Conservation (phyloP, 257 asterid genomes). For the Avicennia marina region DNA sequence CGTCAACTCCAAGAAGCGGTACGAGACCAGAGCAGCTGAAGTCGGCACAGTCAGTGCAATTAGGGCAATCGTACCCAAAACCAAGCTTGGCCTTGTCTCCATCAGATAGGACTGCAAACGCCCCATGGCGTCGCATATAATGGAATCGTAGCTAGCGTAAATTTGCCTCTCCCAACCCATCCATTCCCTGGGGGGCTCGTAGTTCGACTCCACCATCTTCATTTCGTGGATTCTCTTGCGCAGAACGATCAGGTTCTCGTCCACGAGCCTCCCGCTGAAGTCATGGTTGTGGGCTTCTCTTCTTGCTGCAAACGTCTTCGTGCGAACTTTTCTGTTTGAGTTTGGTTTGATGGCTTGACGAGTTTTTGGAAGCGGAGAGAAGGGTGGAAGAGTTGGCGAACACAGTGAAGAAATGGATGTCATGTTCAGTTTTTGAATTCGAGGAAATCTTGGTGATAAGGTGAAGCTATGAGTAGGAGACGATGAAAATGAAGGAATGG, state of each 20-base stretch:
- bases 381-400: not conserved
- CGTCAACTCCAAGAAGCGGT: conserved; percentile 18
- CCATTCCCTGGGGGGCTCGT: conserved; percentile 48
- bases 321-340: not conserved
- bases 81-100: conserved; percentile 48
- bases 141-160: conserved; percentile 32
- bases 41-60: conserved; percentile 35
- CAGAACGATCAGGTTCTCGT: conserved; percentile 46
- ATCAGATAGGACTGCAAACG: conserved; percentile 42
- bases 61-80: conserved; percentile 29
- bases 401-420: conserved; percentile 16
- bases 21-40: conserved; percentile 29
- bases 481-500: too few relatives aligned
- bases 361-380: conserved; percentile 16
- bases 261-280: conserved; percentile 36
- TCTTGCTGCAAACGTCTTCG: conserved; percentile 11
- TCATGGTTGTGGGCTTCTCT: conserved; percentile 27
- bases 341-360: not conserved
- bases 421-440: too few relatives aligned
- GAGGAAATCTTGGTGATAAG: too few relatives aligned
- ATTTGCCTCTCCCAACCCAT: conserved; percentile 54
- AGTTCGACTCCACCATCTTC: conserved; percentile 31
- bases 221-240: conserved; percentile 56
- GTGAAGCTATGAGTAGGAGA: too few relatives aligned
- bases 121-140: conserved; percentile 41